phyloP scores from a whole-genome alignment of 1,139 yeast genomes.

The Hansenula anomala region DNA sequence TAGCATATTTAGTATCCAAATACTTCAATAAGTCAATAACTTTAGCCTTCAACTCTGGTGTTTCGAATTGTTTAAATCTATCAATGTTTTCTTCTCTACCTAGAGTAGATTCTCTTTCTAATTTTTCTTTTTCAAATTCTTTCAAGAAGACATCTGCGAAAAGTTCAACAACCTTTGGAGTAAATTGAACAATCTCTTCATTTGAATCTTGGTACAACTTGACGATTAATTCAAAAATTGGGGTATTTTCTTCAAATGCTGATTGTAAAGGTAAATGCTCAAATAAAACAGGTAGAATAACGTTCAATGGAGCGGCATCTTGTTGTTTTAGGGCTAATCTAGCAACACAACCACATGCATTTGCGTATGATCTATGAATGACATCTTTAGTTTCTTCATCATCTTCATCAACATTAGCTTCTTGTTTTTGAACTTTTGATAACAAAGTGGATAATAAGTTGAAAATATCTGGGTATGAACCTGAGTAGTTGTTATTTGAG shows the following conservation, averaged over 20 bases:
- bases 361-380: constrained; percentile 81
- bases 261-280: constrained; percentile 81
- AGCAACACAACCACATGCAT: constrained; percentile 96
- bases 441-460: constrained; percentile 75
- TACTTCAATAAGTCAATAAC: constrained; percentile 70
- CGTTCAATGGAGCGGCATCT: constrained; percentile 71
- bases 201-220: constrained; percentile 65
- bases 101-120: constrained; percentile 66
- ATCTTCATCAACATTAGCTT: constrained; percentile 49
- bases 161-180: constrained; percentile 61
- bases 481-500: constrained; percentile 52
- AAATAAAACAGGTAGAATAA: constrained; percentile 72
- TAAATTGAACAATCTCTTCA: constrained; percentile 48
- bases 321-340: constrained; percentile 79
- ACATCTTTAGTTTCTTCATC: constrained; percentile 81
- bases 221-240: constrained; percentile 76
- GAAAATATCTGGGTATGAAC: constrained; percentile 65
- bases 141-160: constrained; percentile 69
- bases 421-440: constrained; percentile 70
- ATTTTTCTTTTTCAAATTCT: constrained; percentile 66
- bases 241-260: constrained; percentile 90
- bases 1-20: constrained; percentile 60
- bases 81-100: constrained; percentile 83
- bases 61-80: constrained; percentile 72
- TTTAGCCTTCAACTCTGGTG: constrained; percentile 56